Evolutionary conservation across 352 stramenopile species (phyloP).

Genomic region (Pythium phragmitis): DNA sequence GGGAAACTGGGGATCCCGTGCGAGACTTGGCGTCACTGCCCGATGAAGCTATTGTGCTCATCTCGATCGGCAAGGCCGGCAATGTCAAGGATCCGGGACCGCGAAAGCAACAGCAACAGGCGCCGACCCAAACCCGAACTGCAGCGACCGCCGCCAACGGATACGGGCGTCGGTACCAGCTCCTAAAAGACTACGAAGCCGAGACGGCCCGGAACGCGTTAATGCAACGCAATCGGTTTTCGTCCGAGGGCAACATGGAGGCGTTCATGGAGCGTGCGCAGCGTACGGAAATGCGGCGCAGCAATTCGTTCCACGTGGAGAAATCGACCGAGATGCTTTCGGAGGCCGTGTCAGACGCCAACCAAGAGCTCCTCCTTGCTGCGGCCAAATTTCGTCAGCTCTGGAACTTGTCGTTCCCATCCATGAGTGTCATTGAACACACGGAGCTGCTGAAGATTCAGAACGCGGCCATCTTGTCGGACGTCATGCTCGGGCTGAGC

Average conservation of each 20-base stretch:
- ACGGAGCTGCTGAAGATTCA: constrained; percentile 59
- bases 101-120: constrained; percentile 15
- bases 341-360: not conserved
- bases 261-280: constrained; percentile 31
- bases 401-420: constrained; percentile 77
- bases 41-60: constrained; percentile 66
- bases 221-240: constrained; percentile 49
- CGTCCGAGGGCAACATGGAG: constrained; percentile 51
- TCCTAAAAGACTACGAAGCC: constrained; percentile 26
- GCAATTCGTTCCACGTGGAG: constrained; percentile 54
- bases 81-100: constrained; percentile 63
- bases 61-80: constrained; percentile 77
- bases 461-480: constrained; percentile 62
- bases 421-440: constrained; percentile 64
- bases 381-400: constrained; percentile 66
- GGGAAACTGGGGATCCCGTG: constrained; percentile 68
- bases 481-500: constrained; percentile 82
- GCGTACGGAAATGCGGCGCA: constrained; percentile 34
- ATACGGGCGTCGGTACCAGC: constrained; percentile 23
- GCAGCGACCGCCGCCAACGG: constrained; percentile 2
- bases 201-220: constrained; percentile 18
- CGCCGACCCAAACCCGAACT: not conserved
- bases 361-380: constrained; percentile 3
- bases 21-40: constrained; percentile 47
- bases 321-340: constrained; percentile 30